Evolutionary conservation across 345 rosid genomes (phyloP).

Genomic region (Eucalyptus sp.): DNA sequence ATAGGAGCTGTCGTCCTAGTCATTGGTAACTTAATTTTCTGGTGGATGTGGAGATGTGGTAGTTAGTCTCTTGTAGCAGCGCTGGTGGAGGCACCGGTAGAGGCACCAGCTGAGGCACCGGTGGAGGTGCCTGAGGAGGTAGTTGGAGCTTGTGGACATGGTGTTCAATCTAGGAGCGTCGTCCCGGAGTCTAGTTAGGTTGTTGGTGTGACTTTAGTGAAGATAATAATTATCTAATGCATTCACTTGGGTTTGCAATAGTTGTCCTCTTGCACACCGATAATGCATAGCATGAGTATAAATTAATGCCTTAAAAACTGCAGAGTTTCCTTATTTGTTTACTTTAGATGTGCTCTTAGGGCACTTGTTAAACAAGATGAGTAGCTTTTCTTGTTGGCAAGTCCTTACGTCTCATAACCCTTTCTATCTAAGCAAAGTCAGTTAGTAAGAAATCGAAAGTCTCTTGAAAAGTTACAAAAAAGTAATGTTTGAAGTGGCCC

Average conservation of each 20-base stretch:
- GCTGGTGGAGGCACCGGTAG: rapidly evolving
- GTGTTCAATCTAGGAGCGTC: no score
- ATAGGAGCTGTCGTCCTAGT: no score
- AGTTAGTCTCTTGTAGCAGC: rapidly evolving
- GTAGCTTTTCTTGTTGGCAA: neutral
- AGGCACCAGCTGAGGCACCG: rapidly evolving
- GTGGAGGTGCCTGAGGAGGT: no score
- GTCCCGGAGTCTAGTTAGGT: no score
- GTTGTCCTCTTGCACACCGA: neutral
- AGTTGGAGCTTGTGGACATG: no score
- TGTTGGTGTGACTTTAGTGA: no score
- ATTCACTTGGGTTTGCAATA: no score
- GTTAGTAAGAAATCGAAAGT: neutral
- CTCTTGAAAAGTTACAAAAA: neutral
- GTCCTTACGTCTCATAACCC: neutral
- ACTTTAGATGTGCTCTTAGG: neutral
- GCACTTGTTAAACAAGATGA: neutral
- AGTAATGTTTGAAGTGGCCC: neutral
- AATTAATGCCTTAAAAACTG: neutral
- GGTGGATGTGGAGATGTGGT: no score
- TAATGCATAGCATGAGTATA: neutral
- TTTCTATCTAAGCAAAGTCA: no score
- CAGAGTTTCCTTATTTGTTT: no score
- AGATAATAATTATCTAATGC: no score
- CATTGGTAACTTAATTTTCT: no score